Evolutionary conservation across 192 early-diverging fungal genomes (phyloP).

Genomic region (Coemansia sp.): DNA sequence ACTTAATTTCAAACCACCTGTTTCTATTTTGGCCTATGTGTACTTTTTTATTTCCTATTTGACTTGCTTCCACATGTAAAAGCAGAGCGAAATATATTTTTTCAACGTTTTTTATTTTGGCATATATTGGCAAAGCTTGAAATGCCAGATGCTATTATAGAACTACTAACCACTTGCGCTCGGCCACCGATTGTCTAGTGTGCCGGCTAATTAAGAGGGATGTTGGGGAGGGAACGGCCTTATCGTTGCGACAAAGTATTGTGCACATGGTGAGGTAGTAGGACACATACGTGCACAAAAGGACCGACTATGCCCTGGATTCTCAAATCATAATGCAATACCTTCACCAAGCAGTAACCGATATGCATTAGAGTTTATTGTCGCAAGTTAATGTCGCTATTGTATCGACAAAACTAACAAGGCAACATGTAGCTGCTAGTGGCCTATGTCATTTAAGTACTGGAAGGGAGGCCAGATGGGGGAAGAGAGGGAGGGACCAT

Average conservation of each 20-base stretch:
- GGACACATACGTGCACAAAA: not conserved
- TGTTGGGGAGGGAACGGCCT: not conserved
- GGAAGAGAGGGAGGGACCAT: not conserved
- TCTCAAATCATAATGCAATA: not conserved
- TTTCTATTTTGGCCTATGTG: conserved; percentile 6
- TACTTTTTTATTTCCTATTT: not conserved
- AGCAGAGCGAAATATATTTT: conserved; percentile 5
- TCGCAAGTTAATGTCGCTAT: not conserved
- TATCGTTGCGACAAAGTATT: not conserved
- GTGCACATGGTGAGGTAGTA: not conserved
- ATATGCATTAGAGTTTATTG: conserved; percentile 4
- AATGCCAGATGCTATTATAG: not conserved
- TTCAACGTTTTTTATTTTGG: no score
- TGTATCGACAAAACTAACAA: not conserved
- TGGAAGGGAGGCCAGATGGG: not conserved
- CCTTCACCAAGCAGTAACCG: not conserved
- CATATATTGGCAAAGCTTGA: not conserved
- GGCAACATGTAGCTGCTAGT: not conserved
- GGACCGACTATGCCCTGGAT: not conserved
- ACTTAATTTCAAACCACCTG: not conserved
- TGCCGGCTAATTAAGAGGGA: not conserved
- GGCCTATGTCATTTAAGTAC: not conserved
- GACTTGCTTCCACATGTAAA: not conserved
- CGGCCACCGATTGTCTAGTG: not conserved
- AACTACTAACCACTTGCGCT: not conserved